Evolutionary conservation across 495 filamentous ascomycete species (phyloP), one percentile per base, ranked within the genome.

Genomic region (Lasiosphaeria miniovina): DNA sequence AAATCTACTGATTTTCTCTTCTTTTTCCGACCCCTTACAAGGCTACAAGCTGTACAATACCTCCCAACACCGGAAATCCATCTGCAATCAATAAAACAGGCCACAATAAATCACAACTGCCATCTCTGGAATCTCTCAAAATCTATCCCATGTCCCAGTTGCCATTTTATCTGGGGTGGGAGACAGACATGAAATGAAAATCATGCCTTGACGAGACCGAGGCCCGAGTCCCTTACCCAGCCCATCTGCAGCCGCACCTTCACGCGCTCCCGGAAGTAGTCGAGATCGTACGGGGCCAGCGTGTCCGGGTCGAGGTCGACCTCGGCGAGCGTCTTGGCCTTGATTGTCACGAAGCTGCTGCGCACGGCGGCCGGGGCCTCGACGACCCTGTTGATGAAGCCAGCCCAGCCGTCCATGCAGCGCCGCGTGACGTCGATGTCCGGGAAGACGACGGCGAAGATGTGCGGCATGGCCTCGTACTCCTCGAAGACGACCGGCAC

Each of bases 381-480:
- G 4, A 82, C 75, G 38, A 74, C 71, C 33, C 62, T 61, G 15
- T 71, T 72, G 0, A 84, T 73, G 65, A 94, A 96, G 36, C 68
- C 73, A 0, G 81, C 76, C 74, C 84, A 81, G 17, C 79, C 71
- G 8, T 82, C 70, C 49, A 87, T 80, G 64, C 84, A 88, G 49
- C 76, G 70, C 57, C 71, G 73, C 2, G 78, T 66, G 6, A 76
- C 81, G 0, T 72, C 55, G 1, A 82, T 64, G n/a, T 65, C 68
- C n/a, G 77, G 71, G 58, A 96, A 72, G 0, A 95, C 52, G 61
- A 86, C 64, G 0, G 79, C 85, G 68, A 95, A 96, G 59, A 88
- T 90, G 68, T 98, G 93, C 49, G 93, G 92, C 90, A 96, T 95
- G 1, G 86, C 88, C 71, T 93, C 89, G 64, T 85, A 96, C 71